Conservation (phyloP, 305 asterid genomes). For the Fraxinus sp. region DNA sequence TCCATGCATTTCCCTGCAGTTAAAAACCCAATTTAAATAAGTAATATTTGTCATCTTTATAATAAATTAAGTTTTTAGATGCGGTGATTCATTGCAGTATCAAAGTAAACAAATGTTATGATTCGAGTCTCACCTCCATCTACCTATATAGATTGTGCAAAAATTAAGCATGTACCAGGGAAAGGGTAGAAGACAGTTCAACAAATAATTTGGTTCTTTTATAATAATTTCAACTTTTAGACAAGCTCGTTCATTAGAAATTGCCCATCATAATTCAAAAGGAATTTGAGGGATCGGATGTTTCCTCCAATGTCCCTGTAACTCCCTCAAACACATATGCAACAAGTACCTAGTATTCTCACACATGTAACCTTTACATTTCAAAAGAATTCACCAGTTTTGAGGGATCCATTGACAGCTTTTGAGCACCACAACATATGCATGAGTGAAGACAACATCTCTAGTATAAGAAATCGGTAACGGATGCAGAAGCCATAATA, state of each 20-base stretch:
- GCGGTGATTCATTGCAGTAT: not conserved
- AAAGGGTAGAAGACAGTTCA: not conserved
- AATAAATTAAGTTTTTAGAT: not conserved
- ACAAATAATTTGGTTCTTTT: not conserved
- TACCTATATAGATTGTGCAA: not conserved
- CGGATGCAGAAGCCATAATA: slow-evolving; percentile 20
- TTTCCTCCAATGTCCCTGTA: not conserved
- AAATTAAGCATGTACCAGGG: not conserved
- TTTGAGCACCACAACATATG: not conserved
- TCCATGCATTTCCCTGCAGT: not conserved
- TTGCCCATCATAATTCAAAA: not conserved
- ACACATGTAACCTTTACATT: not conserved
- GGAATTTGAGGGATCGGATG: not conserved
- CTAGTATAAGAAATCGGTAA: slow-evolving; percentile 16
- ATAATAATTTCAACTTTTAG: not conserved
- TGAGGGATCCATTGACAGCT: slow-evolving; percentile 10
- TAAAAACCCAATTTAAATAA: not conserved
- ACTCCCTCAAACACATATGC: not conserved
- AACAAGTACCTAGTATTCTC: slow-evolving; percentile 4
- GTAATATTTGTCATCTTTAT: not conserved
- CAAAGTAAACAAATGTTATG: not conserved
- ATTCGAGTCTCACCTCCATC: not conserved
- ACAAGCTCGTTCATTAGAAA: not conserved
- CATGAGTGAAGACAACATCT: not conserved
- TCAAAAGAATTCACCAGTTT: not conserved